Conservation (phyloP, 2,329 filamentous ascomycete species). For the Claviceps sp. region DNA sequence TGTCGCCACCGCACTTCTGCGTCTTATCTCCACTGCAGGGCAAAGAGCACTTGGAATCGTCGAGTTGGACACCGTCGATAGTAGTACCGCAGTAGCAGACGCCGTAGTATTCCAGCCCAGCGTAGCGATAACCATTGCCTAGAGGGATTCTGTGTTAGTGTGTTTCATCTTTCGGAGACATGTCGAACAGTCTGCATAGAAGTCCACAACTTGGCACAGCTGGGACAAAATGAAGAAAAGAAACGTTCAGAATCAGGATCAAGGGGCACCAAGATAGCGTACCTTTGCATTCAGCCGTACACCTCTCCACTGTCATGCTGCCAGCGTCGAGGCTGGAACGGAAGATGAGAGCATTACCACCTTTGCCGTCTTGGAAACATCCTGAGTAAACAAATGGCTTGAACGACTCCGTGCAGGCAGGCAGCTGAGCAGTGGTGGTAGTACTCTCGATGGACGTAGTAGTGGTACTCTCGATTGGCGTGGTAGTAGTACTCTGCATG, state of each 20-base stretch:
- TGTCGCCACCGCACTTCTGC: constrained; percentile 34
- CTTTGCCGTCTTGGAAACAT: constrained; percentile 29
- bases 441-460: too few species aligned
- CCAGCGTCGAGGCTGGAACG: constrained; percentile 23
- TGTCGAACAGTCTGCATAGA: not conserved
- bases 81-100: constrained; percentile 40
- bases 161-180: not conserved
- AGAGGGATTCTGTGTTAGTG: not conserved
- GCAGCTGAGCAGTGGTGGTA: constrained; percentile 17
- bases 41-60: constrained; percentile 42
- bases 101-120: constrained; percentile 37
- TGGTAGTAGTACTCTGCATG: not conserved
- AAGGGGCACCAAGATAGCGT: constrained; percentile 3
- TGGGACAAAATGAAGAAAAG: not conserved
- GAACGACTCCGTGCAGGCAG: constrained; percentile 30
- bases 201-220: too few species aligned
- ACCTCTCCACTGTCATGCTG: constrained; percentile 35
- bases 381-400: constrained; percentile 34
- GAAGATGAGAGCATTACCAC: constrained; percentile 25
- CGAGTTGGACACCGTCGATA: constrained; percentile 37
- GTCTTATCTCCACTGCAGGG: constrained; percentile 33
- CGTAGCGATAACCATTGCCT: constrained; percentile 37
- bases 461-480: too few species aligned
- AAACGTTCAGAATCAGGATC: not conserved
- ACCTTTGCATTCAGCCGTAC: constrained; percentile 36